phyloP scores from a whole-genome alignment of 306 rosid genomes.

The Begonia fuchsioides region DNA sequence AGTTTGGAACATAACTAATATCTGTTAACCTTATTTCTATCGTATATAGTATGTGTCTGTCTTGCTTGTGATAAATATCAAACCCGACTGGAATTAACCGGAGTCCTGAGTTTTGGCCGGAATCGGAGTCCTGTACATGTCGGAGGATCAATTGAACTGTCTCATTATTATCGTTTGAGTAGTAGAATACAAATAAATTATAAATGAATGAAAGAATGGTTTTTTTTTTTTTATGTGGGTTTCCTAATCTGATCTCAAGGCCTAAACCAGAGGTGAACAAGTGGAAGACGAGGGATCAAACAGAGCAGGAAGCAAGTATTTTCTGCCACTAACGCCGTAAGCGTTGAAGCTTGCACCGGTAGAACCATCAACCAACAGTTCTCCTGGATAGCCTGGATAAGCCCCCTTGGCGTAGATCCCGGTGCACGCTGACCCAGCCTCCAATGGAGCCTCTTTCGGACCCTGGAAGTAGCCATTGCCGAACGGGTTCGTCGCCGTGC shows the following conservation, averaged over 20 bases:
- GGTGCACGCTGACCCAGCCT: slow-evolving; percentile 55
- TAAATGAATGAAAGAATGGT: neutral
- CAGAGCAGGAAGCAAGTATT: slow-evolving; percentile 50
- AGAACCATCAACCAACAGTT: slow-evolving; percentile 32
- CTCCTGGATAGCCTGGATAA: slow-evolving; percentile 58
- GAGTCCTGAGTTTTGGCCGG: too few relatives aligned
- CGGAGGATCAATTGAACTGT: too few relatives aligned
- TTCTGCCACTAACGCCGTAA: slow-evolving; percentile 29
- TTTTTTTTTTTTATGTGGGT: too few relatives aligned
- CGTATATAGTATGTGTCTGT: too few relatives aligned
- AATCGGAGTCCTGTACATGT: too few relatives aligned
- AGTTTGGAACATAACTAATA: too few relatives aligned
- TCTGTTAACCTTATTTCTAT: too few relatives aligned
- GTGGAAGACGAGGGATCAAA: slow-evolving; percentile 40
- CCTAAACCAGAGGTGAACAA: slow-evolving; percentile 37
- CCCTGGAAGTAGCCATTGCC: slow-evolving; percentile 66
- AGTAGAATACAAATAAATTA: neutral
- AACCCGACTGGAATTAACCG: too few relatives aligned
- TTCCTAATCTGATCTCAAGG: neutral
- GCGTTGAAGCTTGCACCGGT: slow-evolving; percentile 64
- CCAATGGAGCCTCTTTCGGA: slow-evolving; percentile 53
- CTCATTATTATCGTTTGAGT: neutral
- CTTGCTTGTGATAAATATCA: too few relatives aligned
- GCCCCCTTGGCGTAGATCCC: slow-evolving; percentile 61
- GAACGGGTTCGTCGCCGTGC: slow-evolving; percentile 47